Conservation (phyloP, 1,139 yeast genomes). For the Pneumocystis canis region DNA sequence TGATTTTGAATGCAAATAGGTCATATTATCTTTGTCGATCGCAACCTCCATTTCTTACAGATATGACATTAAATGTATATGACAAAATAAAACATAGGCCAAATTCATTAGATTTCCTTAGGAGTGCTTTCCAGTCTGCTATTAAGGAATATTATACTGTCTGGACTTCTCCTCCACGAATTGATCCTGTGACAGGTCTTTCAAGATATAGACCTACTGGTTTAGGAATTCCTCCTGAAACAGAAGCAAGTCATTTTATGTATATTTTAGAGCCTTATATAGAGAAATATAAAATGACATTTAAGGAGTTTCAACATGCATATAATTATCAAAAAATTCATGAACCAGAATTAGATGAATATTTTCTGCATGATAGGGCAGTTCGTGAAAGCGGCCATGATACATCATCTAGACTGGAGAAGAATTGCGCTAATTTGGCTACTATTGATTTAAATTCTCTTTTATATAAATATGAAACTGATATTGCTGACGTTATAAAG, state of each 20-base stretch:
- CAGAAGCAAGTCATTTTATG: constrained; percentile 80
- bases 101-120: constrained; percentile 43
- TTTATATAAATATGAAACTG: constrained; percentile 78
- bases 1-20: constrained; percentile 23
- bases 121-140: constrained; percentile 58
- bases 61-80: constrained; percentile 67
- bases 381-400: constrained; percentile 96
- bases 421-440: constrained; percentile 75
- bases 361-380: constrained; percentile 84
- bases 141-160: constrained; percentile 72
- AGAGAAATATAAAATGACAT: constrained; percentile 42
- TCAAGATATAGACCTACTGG: constrained; percentile 90
- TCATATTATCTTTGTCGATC: constrained; percentile 83
- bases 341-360: constrained; percentile 75
- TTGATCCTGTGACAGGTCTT: constrained; percentile 61
- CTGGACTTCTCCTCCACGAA: constrained; percentile 65
- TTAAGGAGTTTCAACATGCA: constrained; percentile 54
- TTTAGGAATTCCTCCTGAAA: constrained; percentile 86
- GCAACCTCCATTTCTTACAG: constrained; percentile 96
- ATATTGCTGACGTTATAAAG: constrained; percentile 55
- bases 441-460: constrained; percentile 81
- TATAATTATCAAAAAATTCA: constrained; percentile 53
- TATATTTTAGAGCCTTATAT: constrained; percentile 58
- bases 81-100: constrained; percentile 34
- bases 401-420: constrained; percentile 80